Conservation (phyloP, 1,284 basidiomycete genomes). For the Austroboletus novae-zelandiae region DNA sequence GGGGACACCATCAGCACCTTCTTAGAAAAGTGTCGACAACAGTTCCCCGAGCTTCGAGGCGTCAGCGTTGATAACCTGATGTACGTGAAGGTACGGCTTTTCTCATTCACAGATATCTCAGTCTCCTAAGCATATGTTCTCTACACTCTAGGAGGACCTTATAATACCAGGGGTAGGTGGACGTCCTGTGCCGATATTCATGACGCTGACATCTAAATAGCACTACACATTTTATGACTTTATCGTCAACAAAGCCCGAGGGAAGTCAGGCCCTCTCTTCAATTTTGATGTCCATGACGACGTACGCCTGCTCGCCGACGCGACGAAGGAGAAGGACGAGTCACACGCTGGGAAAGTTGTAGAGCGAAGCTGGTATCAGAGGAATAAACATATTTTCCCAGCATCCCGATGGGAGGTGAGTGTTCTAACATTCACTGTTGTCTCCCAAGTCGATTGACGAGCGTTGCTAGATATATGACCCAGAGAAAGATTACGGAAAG, state of each 20-base stretch:
- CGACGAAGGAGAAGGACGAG: slow-evolving; percentile 96
- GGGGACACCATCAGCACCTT: slow-evolving; percentile 91
- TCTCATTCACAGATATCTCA: background rate
- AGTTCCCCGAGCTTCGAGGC: slow-evolving; percentile 89
- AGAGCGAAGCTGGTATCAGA: slow-evolving; percentile 92
- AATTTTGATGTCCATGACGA: slow-evolving; percentile 99
- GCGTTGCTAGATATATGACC: slow-evolving; percentile 73
- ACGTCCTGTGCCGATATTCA: background rate
- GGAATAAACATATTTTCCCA: slow-evolving; percentile 98
- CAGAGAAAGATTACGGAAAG: slow-evolving; percentile 87
- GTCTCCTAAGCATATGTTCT: background rate
- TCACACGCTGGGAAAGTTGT: slow-evolving; percentile 99
- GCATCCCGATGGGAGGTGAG: slow-evolving; percentile 91
- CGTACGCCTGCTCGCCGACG: slow-evolving; percentile 92
- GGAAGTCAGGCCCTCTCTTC: slow-evolving; percentile 97
- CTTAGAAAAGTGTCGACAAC: slow-evolving; percentile 89
- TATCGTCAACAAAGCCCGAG: slow-evolving; percentile 96
- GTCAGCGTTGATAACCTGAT: slow-evolving; percentile 95
- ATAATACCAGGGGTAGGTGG: slow-evolving; percentile 86
- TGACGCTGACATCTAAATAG: slow-evolving; percentile 42
- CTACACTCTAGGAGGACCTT: slow-evolving; percentile 75
- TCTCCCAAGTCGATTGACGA: background rate
- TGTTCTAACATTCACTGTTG: slow-evolving; percentile 1
- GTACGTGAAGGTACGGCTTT: slow-evolving; percentile 87
- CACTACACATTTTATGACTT: slow-evolving; percentile 99